Evolutionary conservation across 352 stramenopile species (phyloP), one percentile per base, ranked within the genome.

Genomic region (Pythium phragmitis): DNA sequence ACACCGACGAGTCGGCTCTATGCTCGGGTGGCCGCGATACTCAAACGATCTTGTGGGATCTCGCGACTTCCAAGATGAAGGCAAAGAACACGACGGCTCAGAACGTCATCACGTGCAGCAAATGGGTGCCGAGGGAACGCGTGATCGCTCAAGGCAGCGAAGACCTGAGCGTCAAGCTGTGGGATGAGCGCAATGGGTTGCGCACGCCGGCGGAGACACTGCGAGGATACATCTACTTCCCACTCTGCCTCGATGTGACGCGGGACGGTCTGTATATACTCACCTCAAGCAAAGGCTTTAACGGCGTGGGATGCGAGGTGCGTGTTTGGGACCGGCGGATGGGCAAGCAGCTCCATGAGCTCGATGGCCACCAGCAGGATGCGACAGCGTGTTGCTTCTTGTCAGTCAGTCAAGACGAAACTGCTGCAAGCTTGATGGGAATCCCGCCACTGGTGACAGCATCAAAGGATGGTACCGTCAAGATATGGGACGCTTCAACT

Each of bases 251-350:
- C 57, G 79, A 85, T 19, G 59, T 85, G 19, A 77, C 79, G 0
- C 4, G 54, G 12, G 79, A 90, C 28, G 77, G 65, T 4, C 73
- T 73, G 4, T 90, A 92, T 58, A 21, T 96, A 11, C 49, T 94
- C 33, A 94, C 87, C 3, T 92, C 85, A 3, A 96, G 87, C 60
- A 96, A 94, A 65, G 87, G 87, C 0, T 94, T 94, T 59, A 96
- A 88, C 48, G 82, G 85, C 11, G 79, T 96, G 26, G 87, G 87
- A 2, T 82, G 76, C 26, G 87, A 94, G 52, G 73, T 81, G 17
- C 76, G 85, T 57, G 74, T 96, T 3, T 96, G 87, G 87, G 87
- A 96, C 57, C 75, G 85, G 52, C 84, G 87, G 8, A 88, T 60
- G 28, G 73, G 70, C 17, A 87, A 79, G 50, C 77, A 91, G 57